Base-by-base conservation (phyloP, 495 filamentous ascomycete genomes). In the Tetracladium marchalianum region DNA sequence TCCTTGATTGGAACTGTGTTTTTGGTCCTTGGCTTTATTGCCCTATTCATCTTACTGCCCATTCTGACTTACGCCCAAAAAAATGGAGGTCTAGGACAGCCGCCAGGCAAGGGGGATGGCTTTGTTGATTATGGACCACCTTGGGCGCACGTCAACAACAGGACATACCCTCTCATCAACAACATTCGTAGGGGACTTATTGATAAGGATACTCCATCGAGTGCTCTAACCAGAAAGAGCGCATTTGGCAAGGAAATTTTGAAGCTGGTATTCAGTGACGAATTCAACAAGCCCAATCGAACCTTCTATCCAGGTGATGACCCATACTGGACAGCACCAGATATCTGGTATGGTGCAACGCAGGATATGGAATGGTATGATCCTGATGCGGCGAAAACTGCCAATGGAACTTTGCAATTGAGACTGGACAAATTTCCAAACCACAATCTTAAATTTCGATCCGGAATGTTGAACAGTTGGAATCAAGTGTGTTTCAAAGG, bases 341-440 rank as follows among this genome's bases (percentile, higher is more conserved):
- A 58, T 39, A 36, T 58, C n/a, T 55, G 56, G 56, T 58, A 58
- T 58, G 82, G 84, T 41, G 81, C 83, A 35, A 87, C 84, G 3
- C 66, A 78, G 54, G 84, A 87, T 66, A 62, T 86, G 38, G 82
- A 87, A 73, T 87, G 84, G 84, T 87, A 89, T 54, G 84, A 87
- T 57, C 84, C 84, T 0, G 84, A 87, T 60, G 82, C 84, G 10
- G 67, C 80, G 9, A 82, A 77, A 7, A 87, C 84, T 8, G 67
- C 62, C 35, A 72, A 78, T 49, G 84, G 84, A 18, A 73, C 73
- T 13, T 66, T 89, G n/a, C 76, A 81, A 53, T 66, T 89, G 41
- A 69, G 71, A 44, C 77, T 87, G 50, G 81, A 81, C 54, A 58
- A 67, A 7, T 85, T 82, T 56, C 54, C 69, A 36, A 87, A 81